Base-by-base conservation (phyloP, 192 early-diverging fungal genomes). In the Mortierella alpina region DNA sequence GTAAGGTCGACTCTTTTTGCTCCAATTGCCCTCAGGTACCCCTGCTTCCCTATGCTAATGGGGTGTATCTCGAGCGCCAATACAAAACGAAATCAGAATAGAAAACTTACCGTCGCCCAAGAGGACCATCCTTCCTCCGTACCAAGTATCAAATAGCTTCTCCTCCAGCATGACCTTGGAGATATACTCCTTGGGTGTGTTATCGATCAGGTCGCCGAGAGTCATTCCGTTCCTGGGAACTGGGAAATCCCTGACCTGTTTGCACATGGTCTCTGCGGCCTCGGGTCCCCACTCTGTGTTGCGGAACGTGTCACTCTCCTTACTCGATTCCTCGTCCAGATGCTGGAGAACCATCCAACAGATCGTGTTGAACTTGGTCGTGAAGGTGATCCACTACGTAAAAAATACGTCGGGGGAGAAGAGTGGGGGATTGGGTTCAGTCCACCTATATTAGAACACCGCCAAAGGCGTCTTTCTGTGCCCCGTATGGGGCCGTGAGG, bases 341-440 rank as follows among this genome's bases (percentile, higher is more conserved):
- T 54, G n/a, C 11, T 54, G 39, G 46, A 70, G 4, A 4, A 53
- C 68, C 68, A 62, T 70, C 68, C 68, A 62, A 22, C 68, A 70
- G 15, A 70, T 23, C 0, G 59, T 62, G 7, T 62, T 62, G 13
- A 51, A 22, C 5, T 22, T 20, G 8, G 59, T 62, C 0, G 68
- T 70, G 39, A 70, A 70, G 15, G 42, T 54, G 8, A 51, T 48
- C 66, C 53, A 57, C 44, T 58, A 13, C 46, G 14, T 17, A 22
- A 55, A 5, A 10, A 48, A 41, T 3, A 1, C 11, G 49, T 64
- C 50, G 49, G 46, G 3, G 31, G 31, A 31, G 31, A 31, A 31
- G 31, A 31, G 31, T 31, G 31, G 31, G 31, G 31, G 31, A 31
- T 31, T 31, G 31, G 31, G 31, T 31, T 31, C 31, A 4, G 23